phyloP scores from a whole-genome alignment of 306 rosid species.

The Vigna angularis region DNA sequence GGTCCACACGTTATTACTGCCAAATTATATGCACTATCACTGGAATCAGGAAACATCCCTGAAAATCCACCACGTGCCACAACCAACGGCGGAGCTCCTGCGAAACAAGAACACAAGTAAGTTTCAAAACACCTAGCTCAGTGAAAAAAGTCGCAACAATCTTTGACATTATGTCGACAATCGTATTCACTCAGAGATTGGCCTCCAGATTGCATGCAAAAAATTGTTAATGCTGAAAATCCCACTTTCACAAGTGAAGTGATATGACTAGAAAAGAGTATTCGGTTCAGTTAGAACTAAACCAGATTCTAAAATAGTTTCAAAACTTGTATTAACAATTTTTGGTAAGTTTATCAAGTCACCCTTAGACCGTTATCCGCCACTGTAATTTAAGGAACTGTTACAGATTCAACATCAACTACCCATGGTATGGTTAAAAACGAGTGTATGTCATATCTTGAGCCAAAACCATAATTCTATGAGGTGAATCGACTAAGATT shows the following conservation, averaged over 20 bases:
- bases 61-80: conserved; percentile 92
- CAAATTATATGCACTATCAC: conserved; percentile 49
- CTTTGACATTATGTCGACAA: neutral
- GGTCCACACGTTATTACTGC: conserved; percentile 39
- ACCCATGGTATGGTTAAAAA: no score
- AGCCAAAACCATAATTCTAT: neutral
- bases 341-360: neutral
- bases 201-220: neutral
- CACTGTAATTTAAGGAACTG: neutral
- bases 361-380: neutral
- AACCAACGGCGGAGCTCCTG: conserved; percentile 74
- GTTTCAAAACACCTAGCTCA: conserved; percentile 28
- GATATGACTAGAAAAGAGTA: neutral
- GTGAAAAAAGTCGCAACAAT: neutral
- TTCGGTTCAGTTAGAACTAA: no score
- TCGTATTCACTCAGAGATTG: neutral
- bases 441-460: no score
- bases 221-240: neutral
- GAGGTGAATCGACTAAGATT: neutral
- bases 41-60: conserved; percentile 85
- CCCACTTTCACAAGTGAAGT: neutral
- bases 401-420: no score
- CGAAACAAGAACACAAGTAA: conserved; percentile 36
- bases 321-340: neutral
- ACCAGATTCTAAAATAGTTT: neutral